These are phyloP conservation scores for Fusarium nodosum DNA, from an alignment of 2,329 filamentous ascomycete species.

Conservation along the genomic window DNA sequence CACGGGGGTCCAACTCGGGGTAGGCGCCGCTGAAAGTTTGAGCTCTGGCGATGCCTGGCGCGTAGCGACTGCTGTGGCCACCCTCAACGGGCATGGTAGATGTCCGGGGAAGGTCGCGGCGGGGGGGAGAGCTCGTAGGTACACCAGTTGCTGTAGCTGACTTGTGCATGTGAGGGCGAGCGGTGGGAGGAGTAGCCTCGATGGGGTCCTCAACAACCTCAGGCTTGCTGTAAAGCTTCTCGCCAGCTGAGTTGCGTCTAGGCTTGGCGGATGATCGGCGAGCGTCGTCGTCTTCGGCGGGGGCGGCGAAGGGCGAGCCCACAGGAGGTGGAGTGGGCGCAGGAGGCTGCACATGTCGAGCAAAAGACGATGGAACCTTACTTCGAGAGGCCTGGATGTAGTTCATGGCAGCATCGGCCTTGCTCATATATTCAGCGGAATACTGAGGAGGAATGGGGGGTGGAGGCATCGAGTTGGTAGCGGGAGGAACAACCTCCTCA, in stretches of 20 bases:
- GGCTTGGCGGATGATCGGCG: conserved; percentile 53
- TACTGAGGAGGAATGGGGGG: conserved; percentile 47
- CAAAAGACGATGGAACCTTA: conserved; percentile 43
- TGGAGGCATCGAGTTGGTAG: conserved; percentile 39
- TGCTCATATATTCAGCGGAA: conserved; percentile 39
- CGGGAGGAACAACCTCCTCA: conserved; percentile 49
- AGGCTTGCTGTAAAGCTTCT: conserved; percentile 52
- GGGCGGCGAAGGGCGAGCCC: conserved; percentile 48
- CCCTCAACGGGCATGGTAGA: conserved; percentile 55
- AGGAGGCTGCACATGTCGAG: conserved; percentile 50
- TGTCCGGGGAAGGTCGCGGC: conserved; percentile 51
- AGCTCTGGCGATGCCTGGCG: conserved; percentile 51
- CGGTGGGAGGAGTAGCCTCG: conserved; percentile 51
- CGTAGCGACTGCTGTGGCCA: conserved; percentile 46
- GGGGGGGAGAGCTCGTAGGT: conserved; percentile 53
- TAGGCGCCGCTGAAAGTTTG: conserved; percentile 53
- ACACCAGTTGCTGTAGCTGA: conserved; percentile 46
- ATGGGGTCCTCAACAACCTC: conserved; percentile 54
- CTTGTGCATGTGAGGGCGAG: conserved; percentile 49
- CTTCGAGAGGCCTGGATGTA: conserved; percentile 54
- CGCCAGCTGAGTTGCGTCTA: conserved; percentile 54
- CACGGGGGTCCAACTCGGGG: conserved; percentile 51
- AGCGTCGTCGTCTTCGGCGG: conserved; percentile 53
- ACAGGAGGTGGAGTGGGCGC: conserved; percentile 56
- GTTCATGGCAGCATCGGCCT: conserved; percentile 40